phyloP scores from a whole-genome alignment of 352 stramenopile species.

The Pythium brachiatum region DNA sequence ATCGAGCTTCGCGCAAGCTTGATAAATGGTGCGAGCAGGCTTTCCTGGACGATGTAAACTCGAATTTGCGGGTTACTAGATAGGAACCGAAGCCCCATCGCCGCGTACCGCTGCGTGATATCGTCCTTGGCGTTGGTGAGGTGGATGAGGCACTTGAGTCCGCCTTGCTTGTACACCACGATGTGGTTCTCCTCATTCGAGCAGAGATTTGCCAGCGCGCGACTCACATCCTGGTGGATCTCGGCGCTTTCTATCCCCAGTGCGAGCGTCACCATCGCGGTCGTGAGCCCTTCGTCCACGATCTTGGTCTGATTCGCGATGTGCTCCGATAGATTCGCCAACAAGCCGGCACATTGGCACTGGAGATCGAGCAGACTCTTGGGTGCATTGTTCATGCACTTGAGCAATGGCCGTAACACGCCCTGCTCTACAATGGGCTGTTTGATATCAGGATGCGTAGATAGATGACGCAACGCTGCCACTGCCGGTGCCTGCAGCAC shows the following conservation, averaged over 20 bases:
- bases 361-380: slow-evolving; percentile 87
- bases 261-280: slow-evolving; percentile 78
- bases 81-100: slow-evolving; percentile 94
- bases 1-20: slow-evolving; percentile 88
- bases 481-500: slow-evolving; percentile 88
- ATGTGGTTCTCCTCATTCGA: slow-evolving; percentile 95
- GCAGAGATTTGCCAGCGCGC: slow-evolving; percentile 91
- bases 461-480: slow-evolving; percentile 90
- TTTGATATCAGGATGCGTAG: slow-evolving; percentile 82
- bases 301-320: slow-evolving; percentile 90
- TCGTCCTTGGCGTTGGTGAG: slow-evolving; percentile 88
- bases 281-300: slow-evolving; percentile 88
- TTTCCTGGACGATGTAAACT: slow-evolving; percentile 90
- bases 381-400: slow-evolving; percentile 77
- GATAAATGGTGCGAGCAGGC: slow-evolving; percentile 89
- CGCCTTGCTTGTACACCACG: slow-evolving; percentile 92
- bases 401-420: slow-evolving; percentile 79
- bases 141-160: slow-evolving; percentile 86
- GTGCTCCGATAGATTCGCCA: slow-evolving; percentile 94
- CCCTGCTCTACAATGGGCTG: slow-evolving; percentile 79
- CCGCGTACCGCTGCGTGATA: slow-evolving; percentile 93
- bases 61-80: slow-evolving; percentile 92
- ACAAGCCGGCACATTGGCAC: slow-evolving; percentile 90
- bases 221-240: slow-evolving; percentile 93
- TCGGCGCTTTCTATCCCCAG: slow-evolving; percentile 79